Evolutionary conservation across 2,329 filamentous ascomycete species (phyloP), one percentile per base, ranked within the genome.

Genomic region (Colletotrichum lindemuthianum): DNA sequence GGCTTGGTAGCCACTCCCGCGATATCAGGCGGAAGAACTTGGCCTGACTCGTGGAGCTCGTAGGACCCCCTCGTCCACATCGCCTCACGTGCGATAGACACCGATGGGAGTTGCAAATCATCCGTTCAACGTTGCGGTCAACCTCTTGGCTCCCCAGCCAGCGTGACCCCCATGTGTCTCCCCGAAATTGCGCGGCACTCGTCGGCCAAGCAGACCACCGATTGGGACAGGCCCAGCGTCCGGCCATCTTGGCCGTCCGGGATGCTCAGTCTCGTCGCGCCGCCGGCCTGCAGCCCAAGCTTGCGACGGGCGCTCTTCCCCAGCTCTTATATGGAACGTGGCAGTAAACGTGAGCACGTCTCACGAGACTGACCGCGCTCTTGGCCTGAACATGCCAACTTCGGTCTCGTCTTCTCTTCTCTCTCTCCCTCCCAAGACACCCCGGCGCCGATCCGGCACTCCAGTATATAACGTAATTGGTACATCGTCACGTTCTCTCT

Each of bases 301-400:
- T 34, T 36, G 37, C 40, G 32, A 33, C 56, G 33, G 56, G 47
- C 56, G 47, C 56, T 33, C 33, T 45, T 3, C 40, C 33, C 24
- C 24, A 5, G 24, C 24, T 5, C 24, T 24, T 24, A 1, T 1
- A 24, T 24, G 24, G 24, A 5, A 5, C 24, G 2, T 24, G 24
- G 24, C 24, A 24, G 24, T 24, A 13, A n/a, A 0, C 4, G 41
- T 16, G 12, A 4, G 15, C 50, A 16, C n/a, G 44, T 51, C 11
- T 41, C 32, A 43, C 8, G 12, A 41, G 44, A 49, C 34, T 40
- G 13, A 24, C 40, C 34, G 43, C n/a, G 50, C 37, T 39, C 55
- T 58, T 60, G 40, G 57, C 34, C 11, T 60, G 49, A 48, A 41
- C 49, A 24, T 15, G 57, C 49, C 49, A 54, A 48, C 37, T 24